Evolutionary conservation across 306 rosid species (phyloP), one percentile per base, ranked within the genome.

Genomic region (Corylus avellana): DNA sequence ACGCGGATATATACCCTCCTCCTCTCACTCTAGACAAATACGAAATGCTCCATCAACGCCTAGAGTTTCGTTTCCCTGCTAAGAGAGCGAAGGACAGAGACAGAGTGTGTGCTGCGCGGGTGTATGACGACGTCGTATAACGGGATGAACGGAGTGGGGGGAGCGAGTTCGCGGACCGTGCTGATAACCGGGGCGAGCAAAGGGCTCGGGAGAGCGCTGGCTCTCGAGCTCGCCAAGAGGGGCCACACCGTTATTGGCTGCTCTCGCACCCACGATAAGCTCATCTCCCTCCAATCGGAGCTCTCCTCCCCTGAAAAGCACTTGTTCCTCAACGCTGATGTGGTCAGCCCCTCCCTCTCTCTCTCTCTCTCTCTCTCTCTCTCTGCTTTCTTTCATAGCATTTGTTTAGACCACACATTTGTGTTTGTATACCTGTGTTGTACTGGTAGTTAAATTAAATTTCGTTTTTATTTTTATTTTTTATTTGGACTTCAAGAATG

Each of bases 191-290:
- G 98, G 8, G 96, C 87, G 32, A 86, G 97, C 61, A 94, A 74
- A 83, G 97, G 98, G 5, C 84, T 94, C 0, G 97, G 97, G 10
- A 87, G 87, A 80, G 92, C 96, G 18, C 89, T 94, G 0, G 96
- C 98, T 8, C 67, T 90, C 8, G 96, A 92, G 84, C 51, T 94
- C 66, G 91, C 97, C 3, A 89, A 80, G 76, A 85, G 87, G 17
- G 97, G 97, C 25, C 98, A 94, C 83, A 80, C 89, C 0, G 74
- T 94, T 2, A 85, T 94, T 63, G 97, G 98, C 0, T 94, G 97
- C 79, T 88, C 94, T 68, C 97, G 98, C 5, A 6, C 94, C 18
- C 94, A 92, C 75, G 94, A 90, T 69, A 85, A 83, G 72, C 96
- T 92, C 55, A 73, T 66, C 66, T 74, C 92, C 12, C 94, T 94